Conservation (phyloP, 768 basidiomycete species). For the Galerina marginata region DNA sequence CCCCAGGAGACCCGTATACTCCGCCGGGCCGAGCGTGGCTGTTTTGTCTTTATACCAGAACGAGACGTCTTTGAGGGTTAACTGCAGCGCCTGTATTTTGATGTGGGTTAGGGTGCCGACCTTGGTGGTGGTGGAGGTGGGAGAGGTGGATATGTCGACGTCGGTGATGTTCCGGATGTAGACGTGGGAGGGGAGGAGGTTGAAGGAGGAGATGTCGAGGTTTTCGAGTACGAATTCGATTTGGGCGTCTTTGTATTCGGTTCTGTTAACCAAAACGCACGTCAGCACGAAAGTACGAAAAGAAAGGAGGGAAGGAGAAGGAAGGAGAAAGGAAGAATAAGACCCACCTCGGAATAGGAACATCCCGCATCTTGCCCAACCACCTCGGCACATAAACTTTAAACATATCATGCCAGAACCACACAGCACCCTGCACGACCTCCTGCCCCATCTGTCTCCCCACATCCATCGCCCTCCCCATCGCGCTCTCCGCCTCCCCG, state of each 20-base stretch:
- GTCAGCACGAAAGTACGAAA: no score
- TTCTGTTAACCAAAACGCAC: no score
- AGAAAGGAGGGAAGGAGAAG: not conserved
- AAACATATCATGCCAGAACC: slow-evolving; percentile 85
- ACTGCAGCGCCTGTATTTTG: slow-evolving; percentile 67
- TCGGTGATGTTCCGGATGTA: slow-evolving; percentile 75
- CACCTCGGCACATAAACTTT: slow-evolving; percentile 76
- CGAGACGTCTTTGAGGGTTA: slow-evolving; percentile 67
- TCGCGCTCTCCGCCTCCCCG: not conserved
- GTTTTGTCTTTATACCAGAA: slow-evolving; percentile 76
- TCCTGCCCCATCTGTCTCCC: slow-evolving; percentile 38
- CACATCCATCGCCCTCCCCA: not conserved
- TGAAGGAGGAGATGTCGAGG: slow-evolving; percentile 69
- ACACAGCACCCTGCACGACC: slow-evolving; percentile 50
- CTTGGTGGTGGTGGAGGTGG: slow-evolving; percentile 45
- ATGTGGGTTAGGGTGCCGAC: slow-evolving; percentile 71
- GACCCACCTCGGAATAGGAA: slow-evolving; percentile 74
- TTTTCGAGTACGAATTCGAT: slow-evolving; percentile 80
- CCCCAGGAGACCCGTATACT: slow-evolving; percentile 66
- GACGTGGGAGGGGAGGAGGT: slow-evolving; percentile 70
- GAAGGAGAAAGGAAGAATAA: not conserved
- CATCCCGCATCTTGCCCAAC: slow-evolving; percentile 54
- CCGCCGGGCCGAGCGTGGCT: slow-evolving; percentile 53
- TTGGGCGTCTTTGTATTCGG: slow-evolving; percentile 71
- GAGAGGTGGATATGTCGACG: slow-evolving; percentile 48